phyloP scores from a whole-genome alignment of 331 rosid species.

The Stylosanthes scabra region DNA sequence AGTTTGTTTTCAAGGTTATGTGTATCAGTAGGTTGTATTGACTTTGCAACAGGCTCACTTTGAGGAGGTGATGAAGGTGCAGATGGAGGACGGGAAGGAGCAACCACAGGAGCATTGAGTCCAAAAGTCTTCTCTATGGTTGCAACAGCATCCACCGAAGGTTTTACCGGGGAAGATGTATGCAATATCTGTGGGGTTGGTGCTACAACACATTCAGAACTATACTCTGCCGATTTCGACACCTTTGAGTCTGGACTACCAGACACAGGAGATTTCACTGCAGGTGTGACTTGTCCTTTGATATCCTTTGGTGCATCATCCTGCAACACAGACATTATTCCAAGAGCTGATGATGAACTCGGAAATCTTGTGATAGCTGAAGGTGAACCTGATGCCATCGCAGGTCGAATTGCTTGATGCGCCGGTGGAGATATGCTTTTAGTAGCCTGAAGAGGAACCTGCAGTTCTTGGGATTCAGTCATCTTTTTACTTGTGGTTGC shows the following conservation, averaged over 20 bases:
- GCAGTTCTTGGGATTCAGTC: conserved; percentile 63
- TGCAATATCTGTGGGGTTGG: conserved; percentile 35
- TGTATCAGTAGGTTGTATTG: conserved; percentile 20
- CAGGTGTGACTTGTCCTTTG: conserved; percentile 51
- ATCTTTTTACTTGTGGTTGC: conserved; percentile 41
- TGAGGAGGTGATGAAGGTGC: conserved; percentile 25
- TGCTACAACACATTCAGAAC: conserved; percentile 42
- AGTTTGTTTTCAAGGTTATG: conserved; percentile 41
- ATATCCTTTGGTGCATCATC: conserved; percentile 62
- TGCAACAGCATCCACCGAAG: conserved; percentile 44
- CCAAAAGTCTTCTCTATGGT: conserved; percentile 33
- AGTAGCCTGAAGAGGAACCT: conserved; percentile 61
- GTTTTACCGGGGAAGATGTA: conserved; percentile 35
- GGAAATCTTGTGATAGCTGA: conserved; percentile 64
- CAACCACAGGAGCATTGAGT: conserved; percentile 29
- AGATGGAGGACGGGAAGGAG: conserved; percentile 34
- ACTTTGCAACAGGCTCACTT: conserved; percentile 37
- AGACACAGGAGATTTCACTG: conserved; percentile 50
- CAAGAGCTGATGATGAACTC: conserved; percentile 76
- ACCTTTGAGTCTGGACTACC: conserved; percentile 41
- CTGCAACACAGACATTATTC: conserved; percentile 86
- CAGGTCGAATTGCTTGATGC: conserved; percentile 56
- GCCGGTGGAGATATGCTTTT: conserved; percentile 78
- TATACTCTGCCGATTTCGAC: conserved; percentile 41
- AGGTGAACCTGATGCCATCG: conserved; percentile 71